These are phyloP conservation scores for Annulohypoxylon nitens DNA, from an alignment of 495 filamentous ascomycete genomes.

Conservation along the genomic window DNA sequence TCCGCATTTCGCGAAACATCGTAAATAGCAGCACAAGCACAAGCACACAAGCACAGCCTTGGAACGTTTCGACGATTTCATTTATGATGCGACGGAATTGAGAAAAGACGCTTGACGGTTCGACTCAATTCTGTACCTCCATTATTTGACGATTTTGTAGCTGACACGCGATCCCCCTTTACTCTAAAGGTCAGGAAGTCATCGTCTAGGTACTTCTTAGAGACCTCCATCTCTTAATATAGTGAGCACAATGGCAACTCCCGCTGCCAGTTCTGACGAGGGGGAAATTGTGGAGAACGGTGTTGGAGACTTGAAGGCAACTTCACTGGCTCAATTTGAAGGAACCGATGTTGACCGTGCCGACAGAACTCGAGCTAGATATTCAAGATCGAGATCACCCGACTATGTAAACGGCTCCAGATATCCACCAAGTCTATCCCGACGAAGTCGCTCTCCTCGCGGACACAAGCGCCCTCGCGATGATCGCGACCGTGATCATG, in stretches of 20 bases:
- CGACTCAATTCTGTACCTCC: conserved; percentile 59
- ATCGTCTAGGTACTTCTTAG: conserved; percentile 37
- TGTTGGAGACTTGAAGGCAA: conserved; percentile 71
- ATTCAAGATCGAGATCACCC: conserved; percentile 77
- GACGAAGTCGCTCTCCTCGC: conserved; percentile 64
- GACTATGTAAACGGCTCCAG: conserved; percentile 80
- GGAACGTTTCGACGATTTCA: conserved; percentile 23
- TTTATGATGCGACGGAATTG: conserved; percentile 50
- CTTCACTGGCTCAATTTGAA: conserved; percentile 65
- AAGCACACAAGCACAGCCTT: background rate
- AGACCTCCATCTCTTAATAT: conserved; percentile 49
- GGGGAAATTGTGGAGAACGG: conserved; percentile 87
- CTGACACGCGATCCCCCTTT: conserved; percentile 48
- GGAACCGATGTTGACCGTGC: conserved; percentile 73
- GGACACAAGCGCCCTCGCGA: conserved; percentile 78
- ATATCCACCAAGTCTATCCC: conserved; percentile 69
- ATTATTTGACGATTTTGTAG: conserved; percentile 34
- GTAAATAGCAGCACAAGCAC: background rate
- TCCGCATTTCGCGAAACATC: background rate
- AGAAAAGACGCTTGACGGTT: conserved; percentile 58
- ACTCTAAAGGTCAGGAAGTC: conserved; percentile 43
- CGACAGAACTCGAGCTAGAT: conserved; percentile 77
- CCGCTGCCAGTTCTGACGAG: conserved; percentile 74
- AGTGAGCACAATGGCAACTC: conserved; percentile 62
- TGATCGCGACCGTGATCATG: conserved; percentile 66